Evolutionary conservation across 306 rosid species (phyloP), one percentile per base, ranked within the genome.

Genomic region (Rubus parviflorus): DNA sequence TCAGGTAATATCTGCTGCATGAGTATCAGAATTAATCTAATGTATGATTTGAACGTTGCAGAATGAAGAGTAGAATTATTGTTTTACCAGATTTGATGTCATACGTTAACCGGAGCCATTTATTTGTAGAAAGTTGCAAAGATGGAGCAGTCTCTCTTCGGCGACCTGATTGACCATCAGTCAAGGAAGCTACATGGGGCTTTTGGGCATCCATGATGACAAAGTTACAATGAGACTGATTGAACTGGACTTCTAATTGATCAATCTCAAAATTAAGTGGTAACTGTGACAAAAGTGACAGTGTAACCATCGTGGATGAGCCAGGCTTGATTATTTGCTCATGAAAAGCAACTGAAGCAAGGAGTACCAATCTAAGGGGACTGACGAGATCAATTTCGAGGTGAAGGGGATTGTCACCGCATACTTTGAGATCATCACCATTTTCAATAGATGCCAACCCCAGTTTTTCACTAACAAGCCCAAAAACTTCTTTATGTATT

Each of bases 321-420:
- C 92, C 91, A 58, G 93, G 98, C 87, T 90, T 95, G 81, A 88
- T 81, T 47, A 82, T 72, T 85, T 89, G 97, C 79, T 92, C 98
- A 82, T 90, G 97, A 79, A 95, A 95, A 85, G 93, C 96, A 88
- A 92, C 93, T 45, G 97, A 90, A 38, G 96, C 97, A 79, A 95
- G 91, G 88, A 95, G 90, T 71, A 87, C 98, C 77, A 85, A 77
- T 84, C 98, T 86, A 68, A 92, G 97, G 47, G 98, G 98, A 83
- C 97, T 95, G 70, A 92, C 96, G 58, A 86, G 86, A 89, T 95
- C 98, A 86, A 95, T 83, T 85, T 90, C 97, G 72, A 95, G 90
- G 86, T 87, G 97, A 87, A 92, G 83, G 53, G 90, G 87, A 64
- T 83, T 82, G 25, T 85, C 86, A 30, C 68, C 81, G 16, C 82